Conservation (phyloP, 257 asterid species). For the Capsicum pubescens region DNA sequence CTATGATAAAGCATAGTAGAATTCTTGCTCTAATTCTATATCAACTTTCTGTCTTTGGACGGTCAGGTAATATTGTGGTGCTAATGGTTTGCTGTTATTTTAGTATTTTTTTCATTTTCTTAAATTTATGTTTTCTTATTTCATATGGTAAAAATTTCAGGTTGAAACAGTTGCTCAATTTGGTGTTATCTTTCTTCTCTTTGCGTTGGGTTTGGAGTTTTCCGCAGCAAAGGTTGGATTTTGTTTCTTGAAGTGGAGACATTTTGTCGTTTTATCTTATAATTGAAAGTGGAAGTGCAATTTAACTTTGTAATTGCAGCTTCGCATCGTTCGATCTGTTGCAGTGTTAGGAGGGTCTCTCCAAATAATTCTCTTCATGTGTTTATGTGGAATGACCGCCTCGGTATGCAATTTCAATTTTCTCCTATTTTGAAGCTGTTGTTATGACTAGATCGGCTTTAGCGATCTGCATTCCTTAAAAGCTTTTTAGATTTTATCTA, state of each 20-base stretch:
- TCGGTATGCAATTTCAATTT: conserved; percentile 50
- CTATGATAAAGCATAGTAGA: background rate
- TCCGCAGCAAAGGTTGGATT: conserved; percentile 76
- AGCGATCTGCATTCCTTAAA: conserved; percentile 6
- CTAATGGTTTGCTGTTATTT: background rate
- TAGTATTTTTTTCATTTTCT: conserved; percentile 15
- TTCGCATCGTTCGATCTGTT: conserved; percentile 80
- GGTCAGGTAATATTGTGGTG: conserved; percentile 8
- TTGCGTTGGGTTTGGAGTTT: conserved; percentile 87
- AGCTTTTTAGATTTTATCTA: conserved; percentile 16
- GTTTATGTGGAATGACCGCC: conserved; percentile 84
- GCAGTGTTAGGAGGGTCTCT: conserved; percentile 82
- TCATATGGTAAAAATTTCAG: conserved; percentile 45
- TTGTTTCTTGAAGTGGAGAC: conserved; percentile 29
- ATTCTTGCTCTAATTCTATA: background rate
- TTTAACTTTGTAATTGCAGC: conserved; percentile 52
- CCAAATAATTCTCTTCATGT: conserved; percentile 82
- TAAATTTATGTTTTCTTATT: conserved; percentile 31
- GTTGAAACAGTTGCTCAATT: conserved; percentile 91
- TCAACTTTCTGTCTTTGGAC: background rate
- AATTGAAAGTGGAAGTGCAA: conserved; percentile 25
- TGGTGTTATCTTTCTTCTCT: conserved; percentile 89
- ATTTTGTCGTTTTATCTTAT: conserved; percentile 25
- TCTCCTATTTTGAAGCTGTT: conserved; percentile 19
- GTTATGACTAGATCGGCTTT: conserved; percentile 16